Conservation (phyloP, 108 stramenopile genomes). For the Pseudonitzschia delicatissima region DNA sequence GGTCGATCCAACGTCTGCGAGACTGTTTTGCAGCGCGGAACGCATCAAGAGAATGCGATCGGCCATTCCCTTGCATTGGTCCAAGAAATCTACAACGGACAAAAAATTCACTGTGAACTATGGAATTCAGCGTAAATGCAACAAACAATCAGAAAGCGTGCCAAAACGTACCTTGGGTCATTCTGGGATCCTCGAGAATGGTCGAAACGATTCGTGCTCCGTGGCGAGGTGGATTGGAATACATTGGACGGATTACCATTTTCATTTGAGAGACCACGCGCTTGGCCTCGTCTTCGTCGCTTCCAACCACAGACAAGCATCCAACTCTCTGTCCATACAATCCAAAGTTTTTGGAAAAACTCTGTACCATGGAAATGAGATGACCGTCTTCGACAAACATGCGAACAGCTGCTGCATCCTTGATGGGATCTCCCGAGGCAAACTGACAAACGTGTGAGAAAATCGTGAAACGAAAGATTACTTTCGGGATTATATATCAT, state of each 20-base stretch:
- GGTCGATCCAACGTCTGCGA: slow-evolving; percentile 80
- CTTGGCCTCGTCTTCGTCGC: slow-evolving; percentile 85
- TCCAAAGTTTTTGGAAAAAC: slow-evolving; percentile 99
- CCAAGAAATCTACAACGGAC: slow-evolving; percentile 60
- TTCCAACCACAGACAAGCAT: slow-evolving; percentile 88
- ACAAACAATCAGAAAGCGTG: not conserved
- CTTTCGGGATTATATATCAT: slow-evolving; percentile 87
- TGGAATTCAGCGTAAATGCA: not conserved
- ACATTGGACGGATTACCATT: slow-evolving; percentile 95
- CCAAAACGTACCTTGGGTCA: slow-evolving; percentile 38
- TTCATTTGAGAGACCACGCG: slow-evolving; percentile 95
- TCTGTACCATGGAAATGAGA: slow-evolving; percentile 89
- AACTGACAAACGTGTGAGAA: slow-evolving; percentile 83
- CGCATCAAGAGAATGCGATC: slow-evolving; percentile 95
- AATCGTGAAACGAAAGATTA: slow-evolving; percentile 50
- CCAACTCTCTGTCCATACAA: slow-evolving; percentile 98
- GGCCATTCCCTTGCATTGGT: slow-evolving; percentile 97
- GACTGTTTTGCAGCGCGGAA: slow-evolving; percentile 49
- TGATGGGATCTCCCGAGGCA: slow-evolving; percentile 91
- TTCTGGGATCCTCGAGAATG: slow-evolving; percentile 77
- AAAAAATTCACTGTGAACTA: not conserved
- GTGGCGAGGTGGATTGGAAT: slow-evolving; percentile 97
- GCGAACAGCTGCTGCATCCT: slow-evolving; percentile 92
- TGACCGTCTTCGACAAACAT: slow-evolving; percentile 98
- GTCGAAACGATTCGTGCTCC: slow-evolving; percentile 95